phyloP scores from a whole-genome alignment of 306 rosid genomes.

The Begonia masoniana region DNA sequence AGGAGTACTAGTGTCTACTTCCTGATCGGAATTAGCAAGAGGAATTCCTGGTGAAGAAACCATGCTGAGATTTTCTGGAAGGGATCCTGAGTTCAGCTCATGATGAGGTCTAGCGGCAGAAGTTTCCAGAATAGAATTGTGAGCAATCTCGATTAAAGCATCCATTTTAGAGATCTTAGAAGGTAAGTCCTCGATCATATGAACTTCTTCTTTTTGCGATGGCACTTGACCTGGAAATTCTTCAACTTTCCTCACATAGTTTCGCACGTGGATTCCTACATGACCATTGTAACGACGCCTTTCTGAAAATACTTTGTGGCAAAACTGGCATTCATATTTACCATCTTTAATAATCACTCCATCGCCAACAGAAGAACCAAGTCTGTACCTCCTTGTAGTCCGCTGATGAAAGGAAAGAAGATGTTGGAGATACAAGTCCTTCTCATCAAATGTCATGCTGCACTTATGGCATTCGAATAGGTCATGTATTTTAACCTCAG shows the following conservation, averaged over 20 bases:
- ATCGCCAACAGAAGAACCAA: constrained; percentile 85
- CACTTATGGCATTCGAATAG: constrained; percentile 85
- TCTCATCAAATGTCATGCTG: constrained; percentile 54
- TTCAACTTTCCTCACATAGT: constrained; percentile 60
- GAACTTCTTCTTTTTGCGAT: constrained; percentile 16
- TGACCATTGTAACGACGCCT: constrained; percentile 86
- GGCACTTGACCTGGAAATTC: constrained; percentile 31
- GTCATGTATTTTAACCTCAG: constrained; percentile 66
- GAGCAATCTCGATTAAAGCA: constrained; percentile 79
- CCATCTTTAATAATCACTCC: constrained; percentile 87
- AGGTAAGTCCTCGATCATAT: constrained; percentile 29
- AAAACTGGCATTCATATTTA: constrained; percentile 87
- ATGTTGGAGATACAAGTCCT: constrained; percentile 76
- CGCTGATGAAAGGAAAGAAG: constrained; percentile 63
- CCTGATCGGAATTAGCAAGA: constrained; percentile 19
- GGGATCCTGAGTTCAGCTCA: constrained; percentile 1
- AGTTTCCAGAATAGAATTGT: constrained; percentile 63
- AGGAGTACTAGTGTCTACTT: constrained; percentile 21
- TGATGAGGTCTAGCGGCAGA: constrained; percentile 21
- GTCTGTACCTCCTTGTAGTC: constrained; percentile 72
- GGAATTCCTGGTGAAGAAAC: constrained; percentile 16
- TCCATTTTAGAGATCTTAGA: constrained; percentile 74
- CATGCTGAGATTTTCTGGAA: constrained; percentile 11
- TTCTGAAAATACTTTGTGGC: constrained; percentile 74
- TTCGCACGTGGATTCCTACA: constrained; percentile 86